Percentiles rank a stretch among this genome's conserved stretches.
phyloP scores from a whole-genome alignment of 345 rosid species.

The Trapa bicornis region DNA sequence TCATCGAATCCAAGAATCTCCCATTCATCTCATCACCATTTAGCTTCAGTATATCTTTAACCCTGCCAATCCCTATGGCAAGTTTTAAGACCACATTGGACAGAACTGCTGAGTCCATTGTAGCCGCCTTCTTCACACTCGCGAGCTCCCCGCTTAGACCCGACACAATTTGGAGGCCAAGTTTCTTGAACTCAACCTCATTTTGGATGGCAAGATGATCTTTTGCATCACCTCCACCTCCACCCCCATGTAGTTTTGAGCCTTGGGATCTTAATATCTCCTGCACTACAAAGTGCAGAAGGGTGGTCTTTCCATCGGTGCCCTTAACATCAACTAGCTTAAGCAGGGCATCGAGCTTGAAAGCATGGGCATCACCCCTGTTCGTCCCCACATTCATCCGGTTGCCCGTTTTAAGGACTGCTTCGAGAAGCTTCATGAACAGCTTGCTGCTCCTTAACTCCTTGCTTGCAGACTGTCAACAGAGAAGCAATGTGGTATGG shows the following conservation, averaged over 20 bases:
- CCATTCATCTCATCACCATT: slow-evolving; percentile 19
- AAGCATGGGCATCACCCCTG: slow-evolving; percentile 85
- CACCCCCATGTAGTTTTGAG: slow-evolving; percentile 29
- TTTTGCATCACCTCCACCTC: slow-evolving; percentile 13
- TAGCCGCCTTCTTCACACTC: slow-evolving; percentile 82
- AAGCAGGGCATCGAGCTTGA: slow-evolving; percentile 88
- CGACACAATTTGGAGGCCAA: slow-evolving; percentile 77
- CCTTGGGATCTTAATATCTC: slow-evolving; percentile 84
- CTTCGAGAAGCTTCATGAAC: slow-evolving; percentile 86
- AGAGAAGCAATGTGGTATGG: not conserved
- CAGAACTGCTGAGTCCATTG: slow-evolving; percentile 65
- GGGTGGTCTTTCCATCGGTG: slow-evolving; percentile 78
- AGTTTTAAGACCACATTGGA: slow-evolving; percentile 44
- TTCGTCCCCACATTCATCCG: slow-evolving; percentile 89
- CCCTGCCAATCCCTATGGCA: slow-evolving; percentile 36
- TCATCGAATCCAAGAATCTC: slow-evolving; percentile 55
- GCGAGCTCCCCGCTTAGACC: slow-evolving; percentile 66
- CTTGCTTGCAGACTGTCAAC: slow-evolving; percentile 54
- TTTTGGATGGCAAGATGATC: slow-evolving; percentile 36
- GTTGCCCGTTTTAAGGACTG: slow-evolving; percentile 88
- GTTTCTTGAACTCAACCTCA: slow-evolving; percentile 59
- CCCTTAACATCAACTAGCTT: slow-evolving; percentile 85
- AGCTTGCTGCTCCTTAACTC: slow-evolving; percentile 69
- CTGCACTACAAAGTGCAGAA: slow-evolving; percentile 84
- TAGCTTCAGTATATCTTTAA: slow-evolving; percentile 35